phyloP scores from a whole-genome alignment of 192 early-diverging fungal genomes.

The Thamnidium elegans region DNA sequence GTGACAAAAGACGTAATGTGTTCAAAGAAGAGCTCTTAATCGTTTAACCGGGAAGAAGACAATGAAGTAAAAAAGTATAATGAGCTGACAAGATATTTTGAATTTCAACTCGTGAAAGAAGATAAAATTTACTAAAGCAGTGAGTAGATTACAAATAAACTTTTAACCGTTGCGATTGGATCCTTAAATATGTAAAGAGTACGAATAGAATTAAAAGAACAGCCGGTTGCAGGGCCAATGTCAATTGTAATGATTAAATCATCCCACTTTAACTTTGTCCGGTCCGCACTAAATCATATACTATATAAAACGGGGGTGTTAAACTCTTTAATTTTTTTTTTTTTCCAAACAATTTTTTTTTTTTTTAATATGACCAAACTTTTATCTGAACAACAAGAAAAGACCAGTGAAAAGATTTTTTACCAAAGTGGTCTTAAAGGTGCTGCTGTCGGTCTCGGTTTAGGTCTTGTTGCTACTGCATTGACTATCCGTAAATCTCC shows the following conservation, averaged over 20 bases:
- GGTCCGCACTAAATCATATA: background rate
- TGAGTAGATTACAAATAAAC: too few species aligned
- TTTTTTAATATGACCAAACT: background rate
- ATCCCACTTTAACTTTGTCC: background rate
- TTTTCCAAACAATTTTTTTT: background rate
- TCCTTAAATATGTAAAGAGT: too few species aligned
- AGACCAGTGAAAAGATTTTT: slow-evolving; percentile 20
- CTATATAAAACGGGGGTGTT: background rate
- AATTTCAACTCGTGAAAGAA: too few species aligned
- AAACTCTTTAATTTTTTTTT: background rate
- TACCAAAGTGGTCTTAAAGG: slow-evolving; percentile 34
- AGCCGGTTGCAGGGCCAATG: too few species aligned
- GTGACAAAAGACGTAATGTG: too few species aligned
- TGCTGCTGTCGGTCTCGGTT: slow-evolving; percentile 38
- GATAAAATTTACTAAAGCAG: too few species aligned
- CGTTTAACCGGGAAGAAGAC: too few species aligned
- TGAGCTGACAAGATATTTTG: too few species aligned
- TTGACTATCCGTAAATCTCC: slow-evolving; percentile 33
- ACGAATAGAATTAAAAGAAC: too few species aligned
- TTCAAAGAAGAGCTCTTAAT: too few species aligned
- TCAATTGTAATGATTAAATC: background rate
- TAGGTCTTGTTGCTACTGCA: slow-evolving; percentile 34
- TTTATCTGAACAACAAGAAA: slow-evolving; percentile 28
- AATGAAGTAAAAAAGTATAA: too few species aligned
- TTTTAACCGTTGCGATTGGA: too few species aligned